Base-by-base conservation (phyloP, 2,329 filamentous ascomycete genomes). In the Dothidotthia symphoricarpi region DNA sequence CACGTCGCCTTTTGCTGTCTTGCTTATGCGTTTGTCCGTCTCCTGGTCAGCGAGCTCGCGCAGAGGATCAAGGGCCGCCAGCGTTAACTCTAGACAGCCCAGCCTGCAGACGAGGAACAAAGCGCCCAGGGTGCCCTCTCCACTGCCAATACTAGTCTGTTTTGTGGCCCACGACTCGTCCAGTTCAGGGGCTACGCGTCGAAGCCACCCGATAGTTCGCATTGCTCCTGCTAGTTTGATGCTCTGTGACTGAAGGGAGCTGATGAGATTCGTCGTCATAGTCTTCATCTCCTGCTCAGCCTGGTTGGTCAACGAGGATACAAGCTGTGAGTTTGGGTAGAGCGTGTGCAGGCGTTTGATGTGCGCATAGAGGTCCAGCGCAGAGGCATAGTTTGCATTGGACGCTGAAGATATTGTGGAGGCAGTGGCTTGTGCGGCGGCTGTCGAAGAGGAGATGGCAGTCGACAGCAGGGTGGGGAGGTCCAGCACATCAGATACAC, bases 31-130 rank as follows among this genome's bases (percentile, higher is more conserved):
- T 28, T 71, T 71, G 19, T 69, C 61, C 1, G 75, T 82, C 66
- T 96, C 91, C 59, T 95, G 87, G 53, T 97, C 90, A 31, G 93
- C 93, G 3, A 98, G 78, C 44, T 94, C 87, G 26, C 85, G 81
- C 9, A 98, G 73, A 0, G 93, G 93, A 17, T 89, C 84, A 10
- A 98, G 69, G 0, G 93, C 93, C 36, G 85, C 82, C 3, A 97
- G 77, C 60, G 88, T 94, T 22, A 77, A 77, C 34, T 88, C 75
- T 12, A 98, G 75, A 33, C 88, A 94, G 8, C 82, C 81, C 13
- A 96, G 73, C 14, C 93, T 81, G 59, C 89, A 96, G 15, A 94
- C 81, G 3, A 98, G 77, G 61, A 97, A 96, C 1, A 97, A 71
- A 0, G 87, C 84, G 1, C 88, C 88, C 9, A 96, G 73, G 2